A percentile compares a stretch with the other conserved stretches of the same genome.
Evolutionary conservation across 208 protist genomes (phyloP).

Genomic region (Trypanosoma conorhini): DNA sequence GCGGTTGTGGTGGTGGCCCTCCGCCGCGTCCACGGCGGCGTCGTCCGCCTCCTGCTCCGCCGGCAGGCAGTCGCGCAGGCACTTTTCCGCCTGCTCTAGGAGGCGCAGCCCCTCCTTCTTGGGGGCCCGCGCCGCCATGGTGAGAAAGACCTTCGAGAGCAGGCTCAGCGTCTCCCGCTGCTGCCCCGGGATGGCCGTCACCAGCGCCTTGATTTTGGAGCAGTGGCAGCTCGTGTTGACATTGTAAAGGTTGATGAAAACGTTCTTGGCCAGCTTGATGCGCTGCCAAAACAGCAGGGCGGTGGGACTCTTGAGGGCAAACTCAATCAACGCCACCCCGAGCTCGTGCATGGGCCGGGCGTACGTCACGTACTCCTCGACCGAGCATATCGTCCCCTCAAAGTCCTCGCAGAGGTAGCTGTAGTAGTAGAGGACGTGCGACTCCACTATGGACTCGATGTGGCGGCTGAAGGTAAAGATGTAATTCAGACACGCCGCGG

Average conservation of each 20-base stretch:
- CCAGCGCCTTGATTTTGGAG: constrained; percentile 56
- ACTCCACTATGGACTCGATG: constrained; percentile 67
- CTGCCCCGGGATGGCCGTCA: constrained; percentile 64
- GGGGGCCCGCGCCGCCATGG: constrained; percentile 82
- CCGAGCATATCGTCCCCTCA: constrained; percentile 72
- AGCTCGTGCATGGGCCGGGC: constrained; percentile 75
- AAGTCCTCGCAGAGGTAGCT: constrained; percentile 82
- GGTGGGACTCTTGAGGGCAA: constrained; percentile 78
- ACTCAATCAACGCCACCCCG: constrained; percentile 76
- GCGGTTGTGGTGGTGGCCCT: constrained; percentile 4
- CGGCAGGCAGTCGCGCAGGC: constrained; percentile 68
- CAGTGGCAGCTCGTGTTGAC: constrained; percentile 69
- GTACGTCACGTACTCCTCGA: constrained; percentile 86
- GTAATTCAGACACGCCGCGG: constrained; percentile 80
- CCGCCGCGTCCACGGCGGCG: constrained; percentile 27
- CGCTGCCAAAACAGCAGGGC: constrained; percentile 78
- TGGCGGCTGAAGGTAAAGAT: constrained; percentile 77
- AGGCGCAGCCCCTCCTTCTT: constrained; percentile 56
- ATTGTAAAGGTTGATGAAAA: constrained; percentile 67
- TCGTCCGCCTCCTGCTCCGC: constrained; percentile 40
- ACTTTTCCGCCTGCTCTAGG: constrained; percentile 83
- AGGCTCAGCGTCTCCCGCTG: constrained; percentile 77
- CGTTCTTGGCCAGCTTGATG: constrained; percentile 77
- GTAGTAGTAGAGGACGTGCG: constrained; percentile 83
- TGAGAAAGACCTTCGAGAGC: constrained; percentile 75